Evolutionary conservation across 345 rosid genomes (phyloP), one percentile per base, ranked within the genome.

Genomic region (Salix exigua): DNA sequence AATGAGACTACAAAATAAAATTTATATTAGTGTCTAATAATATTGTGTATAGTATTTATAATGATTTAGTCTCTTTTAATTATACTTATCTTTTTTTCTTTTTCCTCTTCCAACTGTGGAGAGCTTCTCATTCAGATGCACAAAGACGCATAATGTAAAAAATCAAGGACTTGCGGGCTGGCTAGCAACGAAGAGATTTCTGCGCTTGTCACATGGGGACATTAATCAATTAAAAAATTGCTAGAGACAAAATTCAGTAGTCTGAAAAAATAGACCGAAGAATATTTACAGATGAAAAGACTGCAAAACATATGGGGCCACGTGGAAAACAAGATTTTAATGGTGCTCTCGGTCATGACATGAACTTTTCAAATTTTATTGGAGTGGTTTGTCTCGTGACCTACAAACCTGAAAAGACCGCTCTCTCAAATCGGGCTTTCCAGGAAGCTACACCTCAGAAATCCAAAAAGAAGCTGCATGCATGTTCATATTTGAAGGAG

Each of bases 381-480:
- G 19, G 53, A 48, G 17, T 6, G 17, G 6, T 48, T 48, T 48
- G 7, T 48, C 37, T 33, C 5, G 37, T 4, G 37, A 33, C 1
- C 6, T 7, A 8, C 12, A 40, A 40, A 46, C 17, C 8, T 17
- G 8, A 17, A 48, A 48, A 14, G 19, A 13, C 5, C 21, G 53
- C 7, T 48, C 53, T 48, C 19, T 16, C 4, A 1, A 17, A 44
- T 1, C 53, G 64, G 25, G 25, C 30, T 25, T 82, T 74, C 87
- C 76, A 2, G 2, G 86, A 87, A 85, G 42, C 77, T 83, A 31
- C 33, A 31, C 5, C 5, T 30, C 4, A 31, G 33, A 31, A 31
- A 31, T 4, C 33, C 33, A 31, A 31, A 31, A 31, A 4, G 33
- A 31, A 85, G 42, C 79, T 83, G 46, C 86, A 68, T 46, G 51